Evolutionary conservation across 176 grass and related monocot species (phyloP), one percentile per base, ranked within the genome.

Genomic region (Musa itinerans): DNA sequence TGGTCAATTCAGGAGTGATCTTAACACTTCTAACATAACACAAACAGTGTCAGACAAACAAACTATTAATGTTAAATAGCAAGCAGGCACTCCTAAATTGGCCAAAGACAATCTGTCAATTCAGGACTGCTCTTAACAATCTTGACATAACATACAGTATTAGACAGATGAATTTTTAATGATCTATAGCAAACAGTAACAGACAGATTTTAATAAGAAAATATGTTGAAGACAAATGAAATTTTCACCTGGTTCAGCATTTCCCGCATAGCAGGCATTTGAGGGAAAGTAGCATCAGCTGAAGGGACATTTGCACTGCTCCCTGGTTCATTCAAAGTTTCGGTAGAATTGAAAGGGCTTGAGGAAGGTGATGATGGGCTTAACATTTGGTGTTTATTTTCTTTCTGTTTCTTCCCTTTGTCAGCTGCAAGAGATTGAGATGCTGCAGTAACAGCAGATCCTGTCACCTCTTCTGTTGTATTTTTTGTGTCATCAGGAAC

Each of bases 171-270:
- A 43, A 6, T 43, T 43, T 43, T 43, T 6, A 43, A 6, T 43
- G 34, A 62, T 20, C 19, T 10, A 71, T 52, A 71, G 29, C 0
- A 43, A 50, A 34, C 1, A 11, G 10, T 51, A 71, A 52, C 4
- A 11, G 27, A 12, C 16, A 71, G 5, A 53, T 65, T 10, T 17
- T 59, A 11, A 50, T 12, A 64, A 11, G 4, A 62, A 63, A 59
- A 29, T 19, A 64, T 76, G 9, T 15, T 21, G 43, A 14, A 50
- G 8, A 26, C 50, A 53, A 51, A 66, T 66, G 48, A 43, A 34
- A 76, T 19, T 61, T 73, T 68, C 72, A 93, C 94, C 90, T 91
- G 88, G 65, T 89, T 87, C 53, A 98, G 70, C 80, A 80, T 89
- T 76, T 86, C 90, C 73, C 82, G 90, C 63, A 98, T 82, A 71